Evolutionary conservation across 176 grass and related monocot species (phyloP).

Genomic region (Eragrostis nindensis): DNA sequence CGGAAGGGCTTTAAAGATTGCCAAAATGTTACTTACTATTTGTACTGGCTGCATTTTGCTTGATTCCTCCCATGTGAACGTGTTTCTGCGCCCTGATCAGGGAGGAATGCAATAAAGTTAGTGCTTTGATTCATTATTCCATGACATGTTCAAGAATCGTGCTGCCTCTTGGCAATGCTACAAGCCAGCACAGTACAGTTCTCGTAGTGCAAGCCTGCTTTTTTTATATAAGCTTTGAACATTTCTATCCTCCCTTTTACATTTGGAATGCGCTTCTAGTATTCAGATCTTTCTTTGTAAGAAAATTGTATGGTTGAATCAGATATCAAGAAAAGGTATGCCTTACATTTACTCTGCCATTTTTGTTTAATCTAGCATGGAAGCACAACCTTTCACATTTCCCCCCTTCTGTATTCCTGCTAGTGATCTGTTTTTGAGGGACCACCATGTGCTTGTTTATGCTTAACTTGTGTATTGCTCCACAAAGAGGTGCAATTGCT

Average conservation of each 20-base stretch:
- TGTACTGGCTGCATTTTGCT: slow-evolving; percentile 35
- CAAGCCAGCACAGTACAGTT: slow-evolving; percentile 26
- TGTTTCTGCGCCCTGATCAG: slow-evolving; percentile 40
- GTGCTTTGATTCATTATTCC: slow-evolving; percentile 57
- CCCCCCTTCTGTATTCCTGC: not conserved
- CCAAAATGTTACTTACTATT: slow-evolving; percentile 37
- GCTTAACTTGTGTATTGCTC: slow-evolving; percentile 7
- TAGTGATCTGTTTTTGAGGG: slow-evolving; percentile 19
- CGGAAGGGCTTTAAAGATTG: slow-evolving; percentile 44
- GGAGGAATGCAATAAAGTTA: slow-evolving; percentile 46
- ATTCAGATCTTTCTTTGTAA: not conserved
- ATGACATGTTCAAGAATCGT: slow-evolving; percentile 53
- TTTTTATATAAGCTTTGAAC: slow-evolving; percentile 8
- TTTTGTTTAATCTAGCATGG: slow-evolving; percentile 16
- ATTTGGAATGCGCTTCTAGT: not conserved
- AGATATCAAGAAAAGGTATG: not conserved
- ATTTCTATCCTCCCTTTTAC: slow-evolving; percentile 14
- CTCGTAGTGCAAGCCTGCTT: not conserved
- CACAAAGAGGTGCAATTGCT: slow-evolving; percentile 22
- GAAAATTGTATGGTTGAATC: not conserved
- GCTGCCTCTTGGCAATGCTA: slow-evolving; percentile 41
- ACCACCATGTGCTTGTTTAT: slow-evolving; percentile 27
- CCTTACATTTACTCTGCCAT: not conserved
- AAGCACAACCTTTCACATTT: not conserved
- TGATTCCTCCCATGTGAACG: slow-evolving; percentile 46